Conservation (phyloP, 495 filamentous ascomycete species). For the Schizothecium vesticola region DNA sequence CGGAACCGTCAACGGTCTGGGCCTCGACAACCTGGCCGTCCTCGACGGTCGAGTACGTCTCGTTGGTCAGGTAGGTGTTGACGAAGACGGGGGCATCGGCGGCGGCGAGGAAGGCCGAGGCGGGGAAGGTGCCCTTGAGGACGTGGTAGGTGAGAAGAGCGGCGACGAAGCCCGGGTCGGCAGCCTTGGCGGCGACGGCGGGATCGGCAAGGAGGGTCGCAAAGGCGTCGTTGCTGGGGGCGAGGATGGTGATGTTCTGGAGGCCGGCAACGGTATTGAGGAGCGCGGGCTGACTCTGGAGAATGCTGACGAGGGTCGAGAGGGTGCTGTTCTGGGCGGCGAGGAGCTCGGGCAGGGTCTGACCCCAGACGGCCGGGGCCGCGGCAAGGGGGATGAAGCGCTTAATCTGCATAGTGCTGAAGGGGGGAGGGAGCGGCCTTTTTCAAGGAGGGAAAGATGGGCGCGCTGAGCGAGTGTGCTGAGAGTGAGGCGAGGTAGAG, state of each 20-base stretch:
- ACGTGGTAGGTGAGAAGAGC: conserved; percentile 62
- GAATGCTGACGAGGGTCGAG: conserved; percentile 7
- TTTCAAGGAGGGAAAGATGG: neutral
- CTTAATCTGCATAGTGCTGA: conserved; percentile 1
- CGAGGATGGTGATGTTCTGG: conserved; percentile 57
- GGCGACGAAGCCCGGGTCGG: conserved; percentile 35
- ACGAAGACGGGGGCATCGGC: conserved; percentile 37
- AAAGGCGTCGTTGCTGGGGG: conserved; percentile 59
- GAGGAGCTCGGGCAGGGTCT: conserved; percentile 10
- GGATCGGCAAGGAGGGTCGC: conserved; percentile 31
- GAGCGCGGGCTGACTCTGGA: conserved; percentile 6
- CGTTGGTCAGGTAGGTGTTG: conserved; percentile 50
- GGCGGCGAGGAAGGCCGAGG: conserved; percentile 33
- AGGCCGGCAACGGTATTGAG: conserved; percentile 2
- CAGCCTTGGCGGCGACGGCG: conserved; percentile 23
- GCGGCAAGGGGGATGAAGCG: neutral
- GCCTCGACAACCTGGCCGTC: conserved; percentile 38
- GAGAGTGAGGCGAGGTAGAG: neutral
- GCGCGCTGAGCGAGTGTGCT: neutral
- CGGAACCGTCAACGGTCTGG: conserved; percentile 26
- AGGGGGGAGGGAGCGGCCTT: too few species aligned
- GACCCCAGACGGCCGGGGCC: neutral
- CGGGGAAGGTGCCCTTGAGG: conserved; percentile 50
- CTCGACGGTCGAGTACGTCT: conserved; percentile 42
- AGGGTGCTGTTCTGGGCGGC: conserved; percentile 8